Base-by-base conservation (phyloP, 306 rosid genomes). In the Cicer judaicum region DNA sequence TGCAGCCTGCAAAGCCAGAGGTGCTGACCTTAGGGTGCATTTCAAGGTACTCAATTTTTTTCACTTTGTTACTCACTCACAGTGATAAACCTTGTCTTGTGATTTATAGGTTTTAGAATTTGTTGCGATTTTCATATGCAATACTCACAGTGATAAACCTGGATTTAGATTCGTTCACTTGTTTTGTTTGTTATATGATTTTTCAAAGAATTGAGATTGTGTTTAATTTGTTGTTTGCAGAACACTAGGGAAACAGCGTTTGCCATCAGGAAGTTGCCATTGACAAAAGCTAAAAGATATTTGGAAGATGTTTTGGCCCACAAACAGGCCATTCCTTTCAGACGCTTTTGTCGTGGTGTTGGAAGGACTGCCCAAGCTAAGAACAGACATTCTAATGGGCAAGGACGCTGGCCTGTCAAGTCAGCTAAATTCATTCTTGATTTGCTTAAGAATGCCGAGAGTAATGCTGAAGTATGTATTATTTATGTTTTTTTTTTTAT, bases 1-100 rank as follows among this genome's bases (percentile, higher is more conserved):
- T 89, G 79, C 93, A 94, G 99, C 99, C 21, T 90, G 96, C 92
- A 94, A 94, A 81, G 99, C 99, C 14, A 86, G 98, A 69, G 98
- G 98, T 29, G 84, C 89, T 1, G 96, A 94, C 55, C 96, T 91
- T 52, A 86, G 99, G 80, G 96, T 90, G 19, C 99, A 94, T 81
- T 94, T 94, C 66, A 94, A 94, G 99, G 99, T 94, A 78, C 47
- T 14, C 44, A 8, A 7, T 21, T 49, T 0, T 0, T 46, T 18
- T 62, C 10, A 6, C 15, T 15, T 3, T 21, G 36, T 3, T 29
- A 29, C 36, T 4, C 36, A 29, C 1, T 42, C 0, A 10, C 10
- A 41, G 70, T 16, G 36, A 64, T 64, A 6, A 34, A 42, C 21
- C 3, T 1, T 72, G 3, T 1, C 5, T 0, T 36, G 44, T 47